Conservation (phyloP, 2,329 filamentous ascomycete species). For the Fusarium abutilonis region DNA sequence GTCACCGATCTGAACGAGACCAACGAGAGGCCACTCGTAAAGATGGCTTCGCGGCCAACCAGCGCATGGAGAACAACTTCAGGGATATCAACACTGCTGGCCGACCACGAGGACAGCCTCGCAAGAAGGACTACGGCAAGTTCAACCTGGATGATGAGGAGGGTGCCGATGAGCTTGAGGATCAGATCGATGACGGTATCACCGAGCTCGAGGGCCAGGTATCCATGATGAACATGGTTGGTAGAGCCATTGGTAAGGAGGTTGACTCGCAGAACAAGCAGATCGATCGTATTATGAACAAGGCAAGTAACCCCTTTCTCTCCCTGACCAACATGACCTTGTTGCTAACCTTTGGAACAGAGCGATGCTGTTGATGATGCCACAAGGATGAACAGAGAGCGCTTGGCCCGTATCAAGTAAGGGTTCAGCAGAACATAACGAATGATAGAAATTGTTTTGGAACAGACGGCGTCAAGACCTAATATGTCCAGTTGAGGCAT, state of each 20-base stretch:
- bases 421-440: background rate
- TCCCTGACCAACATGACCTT: background rate
- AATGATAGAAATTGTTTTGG: conserved; percentile 16
- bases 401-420: conserved; percentile 69
- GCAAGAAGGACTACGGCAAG: conserved; percentile 63
- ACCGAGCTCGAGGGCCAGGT: conserved; percentile 77
- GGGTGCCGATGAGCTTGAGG: conserved; percentile 56
- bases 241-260: conserved; percentile 77
- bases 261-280: conserved; percentile 78
- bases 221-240: conserved; percentile 76
- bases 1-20: conserved; percentile 72
- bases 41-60: conserved; percentile 61
- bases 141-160: conserved; percentile 82
- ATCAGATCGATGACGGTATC: conserved; percentile 65
- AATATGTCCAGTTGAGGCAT: conserved; percentile 12
- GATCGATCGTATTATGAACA: conserved; percentile 79
- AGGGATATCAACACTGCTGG: conserved; percentile 51
- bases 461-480: conserved; percentile 4
- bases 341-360: conserved; percentile 57
- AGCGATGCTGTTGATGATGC: conserved; percentile 85
- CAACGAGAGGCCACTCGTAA: conserved; percentile 70
- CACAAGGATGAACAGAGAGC: conserved; percentile 80
- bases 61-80: conserved; percentile 64
- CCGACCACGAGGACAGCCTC: conserved; percentile 45
- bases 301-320: conserved; percentile 62